phyloP scores from a whole-genome alignment of 2,329 filamentous ascomycete genomes.

The Fusarium brachygibbosum region DNA sequence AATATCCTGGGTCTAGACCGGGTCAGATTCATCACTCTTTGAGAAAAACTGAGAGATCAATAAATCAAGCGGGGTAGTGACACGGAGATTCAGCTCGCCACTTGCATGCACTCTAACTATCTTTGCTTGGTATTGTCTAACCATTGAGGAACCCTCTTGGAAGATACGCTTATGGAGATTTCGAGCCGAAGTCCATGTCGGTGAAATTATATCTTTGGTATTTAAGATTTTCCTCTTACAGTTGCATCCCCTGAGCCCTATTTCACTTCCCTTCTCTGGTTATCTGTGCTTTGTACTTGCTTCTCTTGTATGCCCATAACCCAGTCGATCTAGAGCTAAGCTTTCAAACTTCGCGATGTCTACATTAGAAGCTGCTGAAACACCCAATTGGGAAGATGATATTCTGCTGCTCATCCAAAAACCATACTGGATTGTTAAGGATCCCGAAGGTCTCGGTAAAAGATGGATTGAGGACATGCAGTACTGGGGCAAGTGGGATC shows the following conservation, averaged over 20 bases:
- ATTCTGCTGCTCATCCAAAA: not conserved
- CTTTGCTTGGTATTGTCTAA: not conserved
- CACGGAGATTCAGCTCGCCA: constrained; percentile 2
- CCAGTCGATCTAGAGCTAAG: too few relatives aligned
- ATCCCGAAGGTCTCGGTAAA: not conserved
- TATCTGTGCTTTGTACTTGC: too few relatives aligned
- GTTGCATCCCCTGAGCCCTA: not conserved
- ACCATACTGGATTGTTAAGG: not conserved
- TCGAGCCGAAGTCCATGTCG: not conserved
- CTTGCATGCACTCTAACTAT: not conserved
- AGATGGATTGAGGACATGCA: not conserved
- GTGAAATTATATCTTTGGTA: not conserved
- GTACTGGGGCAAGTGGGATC: not conserved
- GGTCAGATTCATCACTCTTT: too few relatives aligned
- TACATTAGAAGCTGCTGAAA: too few relatives aligned
- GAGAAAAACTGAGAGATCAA: too few relatives aligned
- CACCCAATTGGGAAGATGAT: constrained; percentile 2
- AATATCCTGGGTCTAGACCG: not conserved
- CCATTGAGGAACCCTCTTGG: not conserved
- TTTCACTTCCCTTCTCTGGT: too few relatives aligned
- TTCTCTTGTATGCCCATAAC: too few relatives aligned
- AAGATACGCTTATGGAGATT: too few relatives aligned
- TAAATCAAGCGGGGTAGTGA: not conserved
- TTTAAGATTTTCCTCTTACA: not conserved
- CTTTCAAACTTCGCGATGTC: not conserved